A percentile compares a stretch with the other conserved stretches of the same genome.
These are phyloP conservation scores for Babesia microti DNA, from an alignment of 169 alveolate genomes.

Conservation along the genomic window DNA sequence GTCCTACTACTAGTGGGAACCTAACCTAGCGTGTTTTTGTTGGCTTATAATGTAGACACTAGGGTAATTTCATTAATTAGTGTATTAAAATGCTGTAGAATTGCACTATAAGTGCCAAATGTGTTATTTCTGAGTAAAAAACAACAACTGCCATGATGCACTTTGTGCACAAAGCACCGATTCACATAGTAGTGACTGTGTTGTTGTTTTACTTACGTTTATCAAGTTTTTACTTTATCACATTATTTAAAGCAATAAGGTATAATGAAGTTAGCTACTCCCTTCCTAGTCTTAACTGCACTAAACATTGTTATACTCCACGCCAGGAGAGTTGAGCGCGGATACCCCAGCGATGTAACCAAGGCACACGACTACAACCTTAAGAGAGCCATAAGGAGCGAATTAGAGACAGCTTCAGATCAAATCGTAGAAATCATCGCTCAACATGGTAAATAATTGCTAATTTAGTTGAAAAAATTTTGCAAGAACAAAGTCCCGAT, in stretches of 20 bases:
- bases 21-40: slow-evolving; percentile 1
- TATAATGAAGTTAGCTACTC: too few relatives aligned
- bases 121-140: too few relatives aligned
- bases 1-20: neutral
- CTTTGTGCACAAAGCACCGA: neutral
- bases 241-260: too few relatives aligned
- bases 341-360: too few relatives aligned
- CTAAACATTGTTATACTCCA: too few relatives aligned
- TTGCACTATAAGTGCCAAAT: too few relatives aligned
- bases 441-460: slow-evolving; percentile 22
- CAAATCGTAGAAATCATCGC: slow-evolving; percentile 35
- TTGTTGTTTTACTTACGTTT: neutral
- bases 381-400: slow-evolving; percentile 20
- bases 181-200: neutral
- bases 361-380: too few relatives aligned
- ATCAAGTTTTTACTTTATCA: too few relatives aligned
- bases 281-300: too few relatives aligned
- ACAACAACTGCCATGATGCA: neutral
- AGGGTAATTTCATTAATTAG: neutral
- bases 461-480: neutral
- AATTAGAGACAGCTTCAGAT: slow-evolving; percentile 29
- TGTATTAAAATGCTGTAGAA: neutral
- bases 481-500: neutral
- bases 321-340: too few relatives aligned
- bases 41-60: slow-evolving; percentile 6